phyloP scores from a whole-genome alignment of 331 rosid genomes.

The Telfairia occidentalis region DNA sequence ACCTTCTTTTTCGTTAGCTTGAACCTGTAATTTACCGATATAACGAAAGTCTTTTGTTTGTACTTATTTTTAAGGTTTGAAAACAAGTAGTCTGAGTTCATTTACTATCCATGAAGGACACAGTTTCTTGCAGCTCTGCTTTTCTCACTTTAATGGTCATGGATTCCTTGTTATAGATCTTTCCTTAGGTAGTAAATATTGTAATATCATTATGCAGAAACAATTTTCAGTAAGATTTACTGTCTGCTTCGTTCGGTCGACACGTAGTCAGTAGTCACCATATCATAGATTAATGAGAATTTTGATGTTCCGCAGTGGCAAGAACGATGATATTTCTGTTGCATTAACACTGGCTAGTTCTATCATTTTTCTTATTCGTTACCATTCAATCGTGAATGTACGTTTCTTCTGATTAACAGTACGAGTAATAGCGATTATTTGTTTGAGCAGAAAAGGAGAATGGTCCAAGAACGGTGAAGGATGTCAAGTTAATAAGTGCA shows the following conservation, averaged over 20 bases:
- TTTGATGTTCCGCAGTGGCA: neutral
- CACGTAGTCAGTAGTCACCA: too few species aligned
- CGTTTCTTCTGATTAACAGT: neutral
- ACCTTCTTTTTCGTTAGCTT: constrained; percentile 4
- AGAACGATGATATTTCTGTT: neutral
- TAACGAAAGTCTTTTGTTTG: neutral
- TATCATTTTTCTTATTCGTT: neutral
- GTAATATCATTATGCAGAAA: neutral
- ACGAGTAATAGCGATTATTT: neutral
- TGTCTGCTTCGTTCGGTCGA: neutral
- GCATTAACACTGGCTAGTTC: neutral
- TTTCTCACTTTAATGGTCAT: neutral
- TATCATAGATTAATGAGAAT: neutral
- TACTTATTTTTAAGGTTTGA: neutral
- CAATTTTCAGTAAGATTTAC: neutral
- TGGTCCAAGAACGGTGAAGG: constrained; percentile 88
- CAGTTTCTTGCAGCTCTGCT: neutral
- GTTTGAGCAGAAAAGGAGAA: constrained; percentile 69
- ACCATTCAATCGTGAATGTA: neutral
- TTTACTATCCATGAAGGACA: neutral
- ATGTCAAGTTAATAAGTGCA: constrained; percentile 82
- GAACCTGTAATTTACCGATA: neutral
- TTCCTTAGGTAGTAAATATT: neutral
- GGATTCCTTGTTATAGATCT: neutral
- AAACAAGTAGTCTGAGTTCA: neutral